A percentile compares a stretch with the other conserved stretches of the same genome.
Conservation (phyloP, 768 basidiomycete species). For the Thelephora aurantiotincta region DNA sequence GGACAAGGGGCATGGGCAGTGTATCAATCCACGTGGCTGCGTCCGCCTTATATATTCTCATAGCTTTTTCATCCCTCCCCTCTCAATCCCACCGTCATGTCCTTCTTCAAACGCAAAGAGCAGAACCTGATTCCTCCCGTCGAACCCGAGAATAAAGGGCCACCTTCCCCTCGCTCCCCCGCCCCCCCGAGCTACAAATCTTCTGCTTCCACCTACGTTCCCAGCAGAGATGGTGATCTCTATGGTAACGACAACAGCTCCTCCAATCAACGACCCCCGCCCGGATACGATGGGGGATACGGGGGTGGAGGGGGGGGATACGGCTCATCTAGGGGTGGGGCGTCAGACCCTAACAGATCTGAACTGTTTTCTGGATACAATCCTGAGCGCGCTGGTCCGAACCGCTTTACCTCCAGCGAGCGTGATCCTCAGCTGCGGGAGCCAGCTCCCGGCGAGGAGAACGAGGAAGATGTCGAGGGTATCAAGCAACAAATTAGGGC, state of each 20-base stretch:
- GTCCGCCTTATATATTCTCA: conserved; percentile 1
- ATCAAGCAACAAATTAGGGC: conserved; percentile 88
- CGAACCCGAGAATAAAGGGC: conserved; percentile 19
- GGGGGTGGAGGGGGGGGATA: conserved; percentile 29
- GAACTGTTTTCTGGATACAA: conserved; percentile 71
- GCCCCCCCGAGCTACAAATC: conserved; percentile 22
- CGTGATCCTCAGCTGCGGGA: conserved; percentile 19
- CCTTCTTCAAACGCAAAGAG: conserved; percentile 57
- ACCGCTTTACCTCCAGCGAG: conserved; percentile 46
- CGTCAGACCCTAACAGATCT: conserved; percentile 33
- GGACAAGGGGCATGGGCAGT: too few relatives aligned
- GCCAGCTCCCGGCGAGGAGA: conserved; percentile 51
- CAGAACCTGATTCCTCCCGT: conserved; percentile 59
- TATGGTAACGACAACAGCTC: conserved; percentile 23
- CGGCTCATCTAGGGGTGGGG: background rate
- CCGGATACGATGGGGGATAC: conserved; percentile 26
- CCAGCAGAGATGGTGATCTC: conserved; percentile 56
- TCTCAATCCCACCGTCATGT: conserved; percentile 26
- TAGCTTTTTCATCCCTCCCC: conserved; percentile 4
- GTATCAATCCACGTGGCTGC: background rate
- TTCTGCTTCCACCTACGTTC: conserved; percentile 45
- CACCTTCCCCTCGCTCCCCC: conserved; percentile 9
- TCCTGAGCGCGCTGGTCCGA: conserved; percentile 39
- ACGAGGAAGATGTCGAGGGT: conserved; percentile 82
- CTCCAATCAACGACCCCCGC: conserved; percentile 6